These are phyloP conservation scores for Globisporangium perplexum DNA, from an alignment of 352 stramenopile species.

Conservation along the genomic window DNA sequence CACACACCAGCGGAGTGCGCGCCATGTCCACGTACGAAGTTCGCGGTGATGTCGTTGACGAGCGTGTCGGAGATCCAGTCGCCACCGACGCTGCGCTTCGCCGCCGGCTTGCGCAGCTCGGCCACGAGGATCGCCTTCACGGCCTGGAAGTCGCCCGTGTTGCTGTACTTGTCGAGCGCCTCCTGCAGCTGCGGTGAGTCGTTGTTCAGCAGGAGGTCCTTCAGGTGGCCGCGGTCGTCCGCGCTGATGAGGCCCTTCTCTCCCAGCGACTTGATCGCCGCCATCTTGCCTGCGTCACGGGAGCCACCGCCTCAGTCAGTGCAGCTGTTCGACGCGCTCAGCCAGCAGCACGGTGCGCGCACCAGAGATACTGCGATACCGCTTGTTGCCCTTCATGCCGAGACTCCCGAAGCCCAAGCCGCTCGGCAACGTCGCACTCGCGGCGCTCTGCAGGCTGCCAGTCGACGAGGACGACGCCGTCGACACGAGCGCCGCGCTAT, in stretches of 20 bases:
- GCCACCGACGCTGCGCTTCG: slow-evolving; percentile 59
- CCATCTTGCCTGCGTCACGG: slow-evolving; percentile 51
- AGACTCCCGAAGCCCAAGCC: slow-evolving; percentile 17
- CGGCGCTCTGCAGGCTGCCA: background rate
- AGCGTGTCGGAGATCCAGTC: slow-evolving; percentile 75
- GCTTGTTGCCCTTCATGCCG: slow-evolving; percentile 65
- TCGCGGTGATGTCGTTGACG: slow-evolving; percentile 67
- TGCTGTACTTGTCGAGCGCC: slow-evolving; percentile 71
- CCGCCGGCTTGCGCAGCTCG: slow-evolving; percentile 54
- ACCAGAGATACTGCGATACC: slow-evolving; percentile 62
- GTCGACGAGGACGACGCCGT: background rate
- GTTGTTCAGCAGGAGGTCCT: slow-evolving; percentile 75
- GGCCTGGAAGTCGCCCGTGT: slow-evolving; percentile 67
- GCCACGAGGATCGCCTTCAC: slow-evolving; percentile 64
- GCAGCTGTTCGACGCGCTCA: too few relatives aligned
- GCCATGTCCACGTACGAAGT: slow-evolving; percentile 36
- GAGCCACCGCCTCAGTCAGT: background rate
- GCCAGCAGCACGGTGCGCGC: too few relatives aligned
- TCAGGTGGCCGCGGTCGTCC: slow-evolving; percentile 62
- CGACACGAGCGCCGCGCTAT: slow-evolving; percentile 8
- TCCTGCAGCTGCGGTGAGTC: slow-evolving; percentile 71
- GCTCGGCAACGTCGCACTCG: slow-evolving; percentile 15
- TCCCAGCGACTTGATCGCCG: slow-evolving; percentile 70
- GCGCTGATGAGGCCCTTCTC: slow-evolving; percentile 69
- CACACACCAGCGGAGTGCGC: too few relatives aligned